Evolutionary conservation across 2,329 filamentous ascomycete genomes (phyloP).

Genomic region (Hypomyces perniciosus): DNA sequence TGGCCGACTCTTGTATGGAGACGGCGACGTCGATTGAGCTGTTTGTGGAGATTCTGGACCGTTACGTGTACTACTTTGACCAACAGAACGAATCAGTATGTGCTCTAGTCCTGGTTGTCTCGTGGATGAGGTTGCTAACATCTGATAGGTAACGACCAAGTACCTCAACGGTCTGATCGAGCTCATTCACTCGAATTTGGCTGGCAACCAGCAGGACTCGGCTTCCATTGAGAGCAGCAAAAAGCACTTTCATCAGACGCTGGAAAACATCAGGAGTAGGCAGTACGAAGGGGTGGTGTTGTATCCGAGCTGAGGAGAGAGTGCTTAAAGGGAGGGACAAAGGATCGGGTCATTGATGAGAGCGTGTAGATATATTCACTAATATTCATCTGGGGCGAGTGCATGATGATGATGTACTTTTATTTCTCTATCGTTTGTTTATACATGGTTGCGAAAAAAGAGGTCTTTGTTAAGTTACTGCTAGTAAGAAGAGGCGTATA

Average conservation of each 20-base stretch:
- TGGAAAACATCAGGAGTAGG: slow-evolving; percentile 86
- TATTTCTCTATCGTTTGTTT: slow-evolving; percentile 4
- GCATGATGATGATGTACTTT: slow-evolving; percentile 12
- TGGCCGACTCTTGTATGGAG: slow-evolving; percentile 99
- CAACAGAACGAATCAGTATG: slow-evolving; percentile 91
- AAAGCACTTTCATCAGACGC: slow-evolving; percentile 88
- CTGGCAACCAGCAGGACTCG: slow-evolving; percentile 75
- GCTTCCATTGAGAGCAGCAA: slow-evolving; percentile 80
- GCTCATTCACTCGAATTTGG: slow-evolving; percentile 93
- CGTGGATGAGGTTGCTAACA: slow-evolving; percentile 13
- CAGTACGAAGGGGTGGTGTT: slow-evolving; percentile 91
- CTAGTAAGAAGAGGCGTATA: background rate
- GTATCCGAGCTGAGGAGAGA: slow-evolving; percentile 40
- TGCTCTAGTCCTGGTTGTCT: slow-evolving; percentile 1
- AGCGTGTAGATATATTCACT: slow-evolving; percentile 9
- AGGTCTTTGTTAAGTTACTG: background rate
- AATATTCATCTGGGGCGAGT: slow-evolving; percentile 6
- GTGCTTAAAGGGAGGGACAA: background rate
- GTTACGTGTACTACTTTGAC: slow-evolving; percentile 99
- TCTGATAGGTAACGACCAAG: slow-evolving; percentile 72
- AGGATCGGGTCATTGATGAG: slow-evolving; percentile 1
- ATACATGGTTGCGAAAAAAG: background rate
- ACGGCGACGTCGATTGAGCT: slow-evolving; percentile 94
- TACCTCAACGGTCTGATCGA: slow-evolving; percentile 98
- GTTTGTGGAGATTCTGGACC: slow-evolving; percentile 96